Percentiles rank a stretch among this genome's conserved stretches.
Evolutionary conservation across 1,139 yeast species (phyloP).

Genomic region (Candida albicans): DNA sequence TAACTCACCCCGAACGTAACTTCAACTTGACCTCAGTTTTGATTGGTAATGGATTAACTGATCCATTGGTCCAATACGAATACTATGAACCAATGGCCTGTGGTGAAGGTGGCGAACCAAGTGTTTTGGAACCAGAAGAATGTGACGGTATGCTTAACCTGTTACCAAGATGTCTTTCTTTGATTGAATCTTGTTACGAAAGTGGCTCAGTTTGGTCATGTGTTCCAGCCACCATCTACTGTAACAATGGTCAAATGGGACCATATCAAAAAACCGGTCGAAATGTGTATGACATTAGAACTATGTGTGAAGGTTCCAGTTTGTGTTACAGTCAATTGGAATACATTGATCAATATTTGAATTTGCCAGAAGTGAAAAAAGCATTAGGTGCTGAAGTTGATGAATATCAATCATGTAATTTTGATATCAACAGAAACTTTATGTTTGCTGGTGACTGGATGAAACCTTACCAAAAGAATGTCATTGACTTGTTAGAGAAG

Average conservation of each 20-base stretch:
- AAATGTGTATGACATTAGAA: constrained; percentile 91
- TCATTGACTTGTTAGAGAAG: constrained; percentile 53
- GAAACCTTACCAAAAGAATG: constrained; percentile 79
- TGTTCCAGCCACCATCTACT: constrained; percentile 90
- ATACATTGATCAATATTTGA: constrained; percentile 36
- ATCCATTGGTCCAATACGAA: constrained; percentile 84
- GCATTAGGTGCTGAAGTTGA: constrained; percentile 94
- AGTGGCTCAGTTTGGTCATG: constrained; percentile 82
- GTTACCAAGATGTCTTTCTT: constrained; percentile 76
- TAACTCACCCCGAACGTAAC: constrained; percentile 71
- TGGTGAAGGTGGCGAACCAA: constrained; percentile 85
- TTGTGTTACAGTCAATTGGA: constrained; percentile 62
- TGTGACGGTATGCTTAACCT: constrained; percentile 74
- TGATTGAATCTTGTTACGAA: constrained; percentile 80
- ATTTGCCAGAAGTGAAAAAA: constrained; percentile 48
- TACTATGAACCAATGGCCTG: constrained; percentile 97
- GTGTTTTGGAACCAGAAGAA: constrained; percentile 76
- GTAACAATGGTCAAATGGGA: constrained; percentile 83
- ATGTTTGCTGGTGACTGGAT: constrained; percentile 88
- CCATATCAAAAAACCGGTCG: constrained; percentile 90
- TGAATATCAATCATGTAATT: constrained; percentile 78
- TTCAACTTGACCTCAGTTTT: constrained; percentile 85
- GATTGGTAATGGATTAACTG: constrained; percentile 96
- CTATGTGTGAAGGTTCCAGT: constrained; percentile 73
- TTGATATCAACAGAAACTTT: constrained; percentile 80